These are phyloP conservation scores for Casuarina cunninghamiana DNA, from an alignment of 306 rosid species.

Conservation along the genomic window DNA sequence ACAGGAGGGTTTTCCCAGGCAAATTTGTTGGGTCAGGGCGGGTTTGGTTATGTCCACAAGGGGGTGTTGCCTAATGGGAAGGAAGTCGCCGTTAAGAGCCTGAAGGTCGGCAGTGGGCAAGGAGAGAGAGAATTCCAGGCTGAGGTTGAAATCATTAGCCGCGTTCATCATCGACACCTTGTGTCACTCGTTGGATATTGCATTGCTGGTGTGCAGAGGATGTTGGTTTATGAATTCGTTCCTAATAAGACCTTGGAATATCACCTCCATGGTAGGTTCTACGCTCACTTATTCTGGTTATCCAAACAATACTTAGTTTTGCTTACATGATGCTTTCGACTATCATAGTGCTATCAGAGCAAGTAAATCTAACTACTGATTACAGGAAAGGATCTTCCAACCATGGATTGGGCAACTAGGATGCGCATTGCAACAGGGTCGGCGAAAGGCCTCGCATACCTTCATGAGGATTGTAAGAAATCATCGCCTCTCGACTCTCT, in stretches of 20 bases:
- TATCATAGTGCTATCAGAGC: neutral
- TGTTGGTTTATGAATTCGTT: conserved; percentile 82
- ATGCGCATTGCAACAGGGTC: conserved; percentile 73
- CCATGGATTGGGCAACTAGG: conserved; percentile 77
- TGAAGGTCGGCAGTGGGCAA: conserved; percentile 69
- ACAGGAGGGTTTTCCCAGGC: conserved; percentile 50
- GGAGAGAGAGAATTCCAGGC: conserved; percentile 88
- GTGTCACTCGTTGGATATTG: conserved; percentile 79
- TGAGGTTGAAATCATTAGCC: conserved; percentile 80
- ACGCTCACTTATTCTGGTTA: neutral
- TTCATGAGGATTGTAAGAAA: conserved; percentile 85
- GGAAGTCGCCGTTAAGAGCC: conserved; percentile 78
- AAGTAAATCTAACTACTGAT: neutral
- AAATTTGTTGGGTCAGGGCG: conserved; percentile 81
- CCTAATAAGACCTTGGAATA: conserved; percentile 57
- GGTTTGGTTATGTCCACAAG: conserved; percentile 85
- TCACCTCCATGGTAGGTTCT: conserved; percentile 60
- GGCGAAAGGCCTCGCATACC: conserved; percentile 88
- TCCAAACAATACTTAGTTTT: too few relatives aligned
- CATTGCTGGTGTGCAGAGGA: conserved; percentile 68
- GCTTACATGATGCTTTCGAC: neutral
- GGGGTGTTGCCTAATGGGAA: conserved; percentile 80
- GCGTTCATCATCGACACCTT: conserved; percentile 86
- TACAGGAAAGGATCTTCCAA: conserved; percentile 57
- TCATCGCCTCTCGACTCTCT: neutral